Evolutionary conservation across 805 yeast species (phyloP).

Genomic region (Lipomyces oligophaga): DNA sequence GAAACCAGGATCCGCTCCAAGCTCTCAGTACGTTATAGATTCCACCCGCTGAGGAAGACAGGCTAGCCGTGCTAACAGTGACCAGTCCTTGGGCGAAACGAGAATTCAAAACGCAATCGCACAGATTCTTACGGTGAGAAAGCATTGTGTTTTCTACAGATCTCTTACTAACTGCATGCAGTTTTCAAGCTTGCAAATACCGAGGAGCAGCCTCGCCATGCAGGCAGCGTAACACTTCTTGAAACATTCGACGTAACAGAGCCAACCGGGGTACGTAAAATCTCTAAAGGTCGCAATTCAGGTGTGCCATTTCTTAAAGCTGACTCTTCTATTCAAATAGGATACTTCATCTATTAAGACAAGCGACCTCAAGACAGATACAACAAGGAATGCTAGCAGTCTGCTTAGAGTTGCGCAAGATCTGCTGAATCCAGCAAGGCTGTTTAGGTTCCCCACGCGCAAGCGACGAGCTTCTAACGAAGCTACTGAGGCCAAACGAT

Average conservation of each 20-base stretch:
- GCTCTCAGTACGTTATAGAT: constrained; percentile 50
- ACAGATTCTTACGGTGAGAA: constrained; percentile 21
- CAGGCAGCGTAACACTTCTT: constrained; percentile 23
- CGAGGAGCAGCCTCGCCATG: constrained; percentile 16
- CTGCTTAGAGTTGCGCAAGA: constrained; percentile 12
- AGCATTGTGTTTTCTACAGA: not conserved
- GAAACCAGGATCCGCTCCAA: constrained; percentile 83
- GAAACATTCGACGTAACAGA: constrained; percentile 11
- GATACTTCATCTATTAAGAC: too few relatives aligned
- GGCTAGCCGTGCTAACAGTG: too few relatives aligned
- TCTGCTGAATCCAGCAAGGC: constrained; percentile 16
- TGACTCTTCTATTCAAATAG: too few relatives aligned
- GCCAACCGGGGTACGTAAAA: too few relatives aligned
- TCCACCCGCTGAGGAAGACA: too few relatives aligned
- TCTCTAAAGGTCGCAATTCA: too few relatives aligned
- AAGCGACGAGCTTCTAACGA: constrained; percentile 12
- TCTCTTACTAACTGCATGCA: not conserved
- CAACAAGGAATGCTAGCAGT: too few relatives aligned
- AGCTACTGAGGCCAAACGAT: too few relatives aligned
- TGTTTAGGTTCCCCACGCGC: constrained; percentile 20
- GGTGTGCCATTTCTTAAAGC: too few relatives aligned
- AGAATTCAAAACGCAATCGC: constrained; percentile 20
- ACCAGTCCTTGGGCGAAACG: constrained; percentile 19
- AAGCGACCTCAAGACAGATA: too few relatives aligned
- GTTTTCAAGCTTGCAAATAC: constrained; percentile 24